Base-by-base conservation (phyloP, 164 flowering plant species). In the Warburgia ugandensis region DNA sequence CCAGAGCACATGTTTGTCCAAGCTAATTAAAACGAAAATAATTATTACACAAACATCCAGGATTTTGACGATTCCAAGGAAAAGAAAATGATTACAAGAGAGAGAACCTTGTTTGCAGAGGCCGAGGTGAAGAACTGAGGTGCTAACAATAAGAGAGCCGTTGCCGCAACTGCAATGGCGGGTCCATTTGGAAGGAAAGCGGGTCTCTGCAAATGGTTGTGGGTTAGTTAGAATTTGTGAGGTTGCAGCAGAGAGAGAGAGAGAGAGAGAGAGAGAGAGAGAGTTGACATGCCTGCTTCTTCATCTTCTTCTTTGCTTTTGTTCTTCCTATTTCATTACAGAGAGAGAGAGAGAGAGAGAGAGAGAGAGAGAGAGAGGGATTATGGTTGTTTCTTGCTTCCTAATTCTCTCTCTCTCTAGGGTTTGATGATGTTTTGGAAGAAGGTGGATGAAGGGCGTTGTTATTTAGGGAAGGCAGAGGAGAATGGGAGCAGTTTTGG, bases 1-100 rank as follows among this genome's bases (percentile, higher is more conserved):
- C 54, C 29, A 41, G 44, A 0, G 58, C 59, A 45, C 99, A 92
- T 8, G 78, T 79, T 47, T 68, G 60, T 48, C 95, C 95, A 6
- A 68, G 60, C 84, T 80, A 23, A 21, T 14, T 2, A 12, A 27
- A 39, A 23, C 19, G 27, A 5, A 45, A 28, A 25, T 4, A 1
- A 25, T 12, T 25, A 5, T 16, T 12, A 21, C 16, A 26, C 9
- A 13, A 25, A 10, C 9, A 26, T 6, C 5, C 0, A 50, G 12
- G 26, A 22, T 19, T 2, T 12, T 19, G 53, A 21, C 10, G 23
- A 17, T 5, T 6, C 13, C 1, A 3, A 21, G 10, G 3, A 5
- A 12, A n/a, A 9, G 35, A 3, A 21, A 32, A 49, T 19, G 16
- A 2, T 2, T 11, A 13, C 16, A 8, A 9, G 42, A 35, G 5